Evolutionary conservation across 371 early-diverging fungal genomes (phyloP), one percentile per base, ranked within the genome.

Genomic region (Massospora cicadina): DNA sequence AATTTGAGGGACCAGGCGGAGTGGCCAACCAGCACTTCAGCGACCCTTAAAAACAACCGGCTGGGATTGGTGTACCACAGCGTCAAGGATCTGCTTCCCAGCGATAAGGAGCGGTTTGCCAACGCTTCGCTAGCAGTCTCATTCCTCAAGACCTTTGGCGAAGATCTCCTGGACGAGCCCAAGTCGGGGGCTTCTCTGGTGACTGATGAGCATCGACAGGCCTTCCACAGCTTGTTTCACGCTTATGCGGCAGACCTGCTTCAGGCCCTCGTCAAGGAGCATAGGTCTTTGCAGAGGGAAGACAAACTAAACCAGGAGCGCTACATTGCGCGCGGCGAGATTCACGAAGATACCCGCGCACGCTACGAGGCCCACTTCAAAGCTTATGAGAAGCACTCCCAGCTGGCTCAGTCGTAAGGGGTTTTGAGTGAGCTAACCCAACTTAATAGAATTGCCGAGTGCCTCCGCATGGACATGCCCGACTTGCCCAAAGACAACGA

Each of bases 261-360:
- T 23, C 70, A 70, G 31, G 86, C 88, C 69, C 72, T 93, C 1
- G 71, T 81, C 32, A 82, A 81, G 54, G 84, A 88, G 66, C 86
- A 91, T 71, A 82, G 83, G 73, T 72, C 76, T 7, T 75, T 96
- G 54, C 76, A 82, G 68, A 84, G 81, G 65, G 74, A 87, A 65
- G 90, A 92, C 33, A 77, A 81, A 58, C 78, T 75, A 27, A 90
- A 90, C 63, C 81, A 90, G 59, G 88, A 93, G 62, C 78, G 76
- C 7, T 75, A 87, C 33, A 90, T 93, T 68, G 77, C 85, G 21
- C 80, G 86, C 27, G 95, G 95, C 21, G 86, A 87, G 33, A 72
- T 93, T 2, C 79, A 82, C 7, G 91, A 92, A 28, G 93, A 90
- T 28, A 79, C 79, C 12, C 86, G 89, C 67, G 86, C 88, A 63